phyloP scores from a whole-genome alignment of 352 stramenopile genomes.

The Globisporangium alternatum region DNA sequence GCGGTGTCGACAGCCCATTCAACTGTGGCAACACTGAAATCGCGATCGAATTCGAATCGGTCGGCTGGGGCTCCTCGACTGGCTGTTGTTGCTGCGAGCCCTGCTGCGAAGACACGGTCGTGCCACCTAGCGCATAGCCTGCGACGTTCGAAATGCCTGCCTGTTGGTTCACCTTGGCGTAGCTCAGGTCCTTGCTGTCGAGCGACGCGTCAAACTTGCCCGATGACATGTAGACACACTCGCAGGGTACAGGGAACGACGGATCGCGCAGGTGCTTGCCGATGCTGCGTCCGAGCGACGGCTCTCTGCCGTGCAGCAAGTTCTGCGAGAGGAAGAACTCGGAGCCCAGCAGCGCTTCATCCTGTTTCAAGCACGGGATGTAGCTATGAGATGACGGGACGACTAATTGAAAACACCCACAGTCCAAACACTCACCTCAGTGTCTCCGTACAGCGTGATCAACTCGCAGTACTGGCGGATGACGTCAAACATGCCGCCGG shows the following conservation, averaged over 20 bases:
- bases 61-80: not conserved
- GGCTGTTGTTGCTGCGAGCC: not conserved
- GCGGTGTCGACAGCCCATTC: not conserved
- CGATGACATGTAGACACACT: slow-evolving; percentile 15
- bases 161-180: slow-evolving; percentile 19
- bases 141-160: slow-evolving; percentile 15
- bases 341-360: slow-evolving; percentile 17
- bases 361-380: not conserved
- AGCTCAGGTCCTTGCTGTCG: slow-evolving; percentile 19
- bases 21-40: not conserved
- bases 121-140: slow-evolving; percentile 13
- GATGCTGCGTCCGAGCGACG: slow-evolving; percentile 20
- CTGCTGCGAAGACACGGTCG: slow-evolving; percentile 11
- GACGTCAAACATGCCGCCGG: slow-evolving; percentile 32
- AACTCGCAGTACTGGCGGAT: slow-evolving; percentile 36
- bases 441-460: slow-evolving; percentile 64
- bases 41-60: not conserved
- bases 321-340: slow-evolving; percentile 16
- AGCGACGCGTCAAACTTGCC: slow-evolving; percentile 15
- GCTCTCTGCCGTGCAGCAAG: slow-evolving; percentile 7
- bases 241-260: slow-evolving; percentile 18
- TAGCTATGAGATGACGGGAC: too few relatives aligned
- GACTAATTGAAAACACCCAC: too few relatives aligned
- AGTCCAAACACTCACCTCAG: slow-evolving; percentile 4
- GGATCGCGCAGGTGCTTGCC: slow-evolving; percentile 18